Base-by-base conservation (phyloP, 257 asterid genomes). In the Capsicum baccatum region DNA sequence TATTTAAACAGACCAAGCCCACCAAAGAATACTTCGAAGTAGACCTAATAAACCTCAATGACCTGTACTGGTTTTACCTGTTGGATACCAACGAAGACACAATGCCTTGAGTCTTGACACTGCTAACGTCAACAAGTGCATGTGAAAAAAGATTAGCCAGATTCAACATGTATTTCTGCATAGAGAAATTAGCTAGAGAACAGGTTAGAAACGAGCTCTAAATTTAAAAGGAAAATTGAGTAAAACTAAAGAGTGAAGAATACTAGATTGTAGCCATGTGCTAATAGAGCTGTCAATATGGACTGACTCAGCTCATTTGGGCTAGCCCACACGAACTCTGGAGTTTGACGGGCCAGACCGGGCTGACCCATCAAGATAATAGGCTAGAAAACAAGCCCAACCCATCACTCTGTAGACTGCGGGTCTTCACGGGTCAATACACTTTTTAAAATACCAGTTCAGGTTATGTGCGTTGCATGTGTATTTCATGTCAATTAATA, bases 41-140 rank as follows among this genome's bases (percentile, higher is more conserved):
- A 74, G 13, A 76, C 13, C n/a, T 13, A 33, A 14, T 21, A 76
- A 33, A 76, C 13, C n/a, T 16, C 62, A 50, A 76, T 21, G 52
- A 19, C 13, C 17, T 50, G 21, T 50, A 76, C 60, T 26, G 44
- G 81, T 52, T 64, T 90, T 87, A 97, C 99, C 99, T 94, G 82
- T 92, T 58, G 98, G 98, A 88, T 85, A 97, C 98, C 99, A 97
- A 48, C 98, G 97, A 79, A 88, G 26, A 83, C 98, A 95, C 83
- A 97, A 79, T 3, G 98, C 97, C 89, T 91, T 93, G 86, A 97
- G 98, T 96, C 89, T 91, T 93, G 86, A 97, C 84, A 54, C 97
- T 94, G 93, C 99, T 97, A 84, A 97, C 99, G 79, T 97, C 99
- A 73, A 94, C 99, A 16, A 95, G 83, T n/a, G 93, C 91, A 79